Base-by-base conservation (phyloP, 306 rosid species). In the Dalbergia oliveri region DNA sequence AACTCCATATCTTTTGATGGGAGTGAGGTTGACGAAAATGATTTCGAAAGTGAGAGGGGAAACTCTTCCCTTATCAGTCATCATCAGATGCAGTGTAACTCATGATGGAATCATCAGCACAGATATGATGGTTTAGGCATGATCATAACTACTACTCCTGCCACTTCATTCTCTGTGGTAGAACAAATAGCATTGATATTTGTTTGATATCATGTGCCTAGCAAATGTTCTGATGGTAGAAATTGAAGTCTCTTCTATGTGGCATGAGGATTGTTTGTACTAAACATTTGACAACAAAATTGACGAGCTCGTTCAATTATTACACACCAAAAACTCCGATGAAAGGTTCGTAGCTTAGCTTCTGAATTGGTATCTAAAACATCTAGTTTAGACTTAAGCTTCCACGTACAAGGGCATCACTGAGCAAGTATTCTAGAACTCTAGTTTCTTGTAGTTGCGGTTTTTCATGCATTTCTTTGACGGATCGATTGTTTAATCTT, bases 221-320 rank as follows among this genome's bases (percentile, higher is more conserved):
- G 39, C 58, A 15, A 21, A 74, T 63, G 83, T 62, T 74, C 23
- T 77, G 9, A 31, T 75, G 71, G 72, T 64, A 69, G 86, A 76
- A 37, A 37, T 6, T 37, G 7, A 84, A 64, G 84, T 69, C 26
- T 57, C 72, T 47, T 54, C 49, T 47, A 4, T 67, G 43, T 60
- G 78, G 39, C 39, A 12, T 26, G 43, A 87, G 85, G 66, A 65
- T 18, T 56, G 76, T 53, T 75, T 78, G 83, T 87, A 71, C 26
- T 65, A 61, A 45, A 72, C 45, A 72, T 82, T 81, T 73, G 76
- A 75, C 73, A 72, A 76, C 65, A 72, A 79, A 83, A 21, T 80
- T 89, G 90, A 90, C 79, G 88, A 87, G 61, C 88, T 88, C 84
- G 87, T 86, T 91, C 97, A 81, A 79, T 82, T 73, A 78, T 67